phyloP scores from a whole-genome alignment of 2,329 filamentous ascomycete species.

The Didymella sp. region DNA sequence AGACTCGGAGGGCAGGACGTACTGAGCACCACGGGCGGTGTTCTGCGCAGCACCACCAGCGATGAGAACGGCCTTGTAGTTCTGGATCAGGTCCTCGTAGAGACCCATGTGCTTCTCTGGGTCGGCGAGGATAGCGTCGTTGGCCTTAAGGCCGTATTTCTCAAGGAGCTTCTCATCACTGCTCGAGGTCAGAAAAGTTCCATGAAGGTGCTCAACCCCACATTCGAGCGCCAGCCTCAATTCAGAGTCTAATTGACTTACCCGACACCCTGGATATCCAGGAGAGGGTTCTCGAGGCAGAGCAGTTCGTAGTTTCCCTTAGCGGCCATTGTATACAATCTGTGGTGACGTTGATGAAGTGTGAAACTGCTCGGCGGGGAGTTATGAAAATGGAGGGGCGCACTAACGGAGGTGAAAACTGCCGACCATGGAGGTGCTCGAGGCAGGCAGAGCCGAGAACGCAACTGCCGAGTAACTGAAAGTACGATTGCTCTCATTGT shows the following conservation, averaged over 20 bases:
- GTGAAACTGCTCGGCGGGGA: constrained; percentile 27
- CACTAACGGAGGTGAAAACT: constrained; percentile 21
- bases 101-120: constrained; percentile 81
- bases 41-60: constrained; percentile 97
- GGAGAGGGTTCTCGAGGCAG: constrained; percentile 95
- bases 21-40: constrained; percentile 93
- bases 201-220: constrained; percentile 21
- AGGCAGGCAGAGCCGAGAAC: neutral
- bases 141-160: constrained; percentile 92
- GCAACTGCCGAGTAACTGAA: constrained; percentile 9
- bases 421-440: neutral
- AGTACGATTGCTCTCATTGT: neutral
- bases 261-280: constrained; percentile 90
- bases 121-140: constrained; percentile 97
- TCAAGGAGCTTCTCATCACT: constrained; percentile 85
- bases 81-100: constrained; percentile 92
- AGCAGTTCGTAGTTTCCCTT: constrained; percentile 85
- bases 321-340: constrained; percentile 68
- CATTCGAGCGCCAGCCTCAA: neutral
- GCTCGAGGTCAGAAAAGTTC: constrained; percentile 35
- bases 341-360: constrained; percentile 26
- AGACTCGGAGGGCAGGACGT: constrained; percentile 87
- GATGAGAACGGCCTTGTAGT: constrained; percentile 92
- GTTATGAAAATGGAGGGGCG: constrained; percentile 25
- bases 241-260: constrained; percentile 46